phyloP scores from a whole-genome alignment of 345 rosid genomes.

The Eucalyptus victrix region DNA sequence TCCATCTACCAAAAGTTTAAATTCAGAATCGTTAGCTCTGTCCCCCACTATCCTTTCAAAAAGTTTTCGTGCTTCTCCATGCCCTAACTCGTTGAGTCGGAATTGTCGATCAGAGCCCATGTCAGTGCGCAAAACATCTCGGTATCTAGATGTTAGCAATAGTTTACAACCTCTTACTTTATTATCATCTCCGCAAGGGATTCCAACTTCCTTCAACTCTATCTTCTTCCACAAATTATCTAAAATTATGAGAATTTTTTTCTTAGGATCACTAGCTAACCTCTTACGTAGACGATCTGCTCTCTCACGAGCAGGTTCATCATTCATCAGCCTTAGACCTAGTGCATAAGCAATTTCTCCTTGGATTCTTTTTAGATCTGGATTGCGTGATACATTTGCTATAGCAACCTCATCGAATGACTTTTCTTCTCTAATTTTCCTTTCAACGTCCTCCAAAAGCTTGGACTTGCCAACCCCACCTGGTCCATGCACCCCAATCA shows the following conservation, averaged over 20 bases:
- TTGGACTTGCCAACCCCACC: constrained; percentile 1
- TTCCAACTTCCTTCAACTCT: constrained; percentile 4
- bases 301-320: background rate
- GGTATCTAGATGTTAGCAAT: background rate
- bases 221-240: constrained; percentile 10
- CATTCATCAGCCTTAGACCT: background rate
- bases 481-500: background rate
- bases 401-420: background rate
- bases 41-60: background rate
- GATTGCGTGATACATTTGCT: background rate
- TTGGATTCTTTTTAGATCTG: background rate
- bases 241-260: constrained; percentile 8
- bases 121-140: background rate
- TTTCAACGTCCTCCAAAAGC: background rate
- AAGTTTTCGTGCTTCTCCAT: background rate
- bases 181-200: background rate
- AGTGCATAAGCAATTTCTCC: background rate
- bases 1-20: fast-evolving
- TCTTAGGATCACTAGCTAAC: background rate
- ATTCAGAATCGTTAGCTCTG: fast-evolving
- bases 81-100: background rate
- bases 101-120: background rate
- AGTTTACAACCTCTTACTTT: constrained; percentile 1
- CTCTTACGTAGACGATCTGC: background rate
- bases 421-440: background rate